Conservation (phyloP, 495 filamentous ascomycete genomes). For the Hypomontagnella monticulosa region DNA sequence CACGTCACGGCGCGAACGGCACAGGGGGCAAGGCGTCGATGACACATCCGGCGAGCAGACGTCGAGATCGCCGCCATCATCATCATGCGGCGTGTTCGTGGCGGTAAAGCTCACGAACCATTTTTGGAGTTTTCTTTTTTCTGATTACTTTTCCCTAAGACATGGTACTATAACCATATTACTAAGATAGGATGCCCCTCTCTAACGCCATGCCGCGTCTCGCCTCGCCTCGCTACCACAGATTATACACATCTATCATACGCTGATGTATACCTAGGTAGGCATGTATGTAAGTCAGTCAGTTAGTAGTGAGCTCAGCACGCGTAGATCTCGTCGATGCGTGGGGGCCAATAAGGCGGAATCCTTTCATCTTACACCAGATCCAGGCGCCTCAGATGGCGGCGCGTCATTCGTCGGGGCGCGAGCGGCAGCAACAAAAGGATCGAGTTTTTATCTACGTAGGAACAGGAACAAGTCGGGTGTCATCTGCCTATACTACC, state of each 20-base stretch:
- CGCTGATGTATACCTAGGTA: no score
- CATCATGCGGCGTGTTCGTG: constrained; percentile 2
- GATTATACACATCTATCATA: no score
- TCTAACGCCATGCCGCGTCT: no score
- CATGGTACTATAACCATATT: no score
- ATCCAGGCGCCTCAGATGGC: background rate
- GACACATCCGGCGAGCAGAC: no score
- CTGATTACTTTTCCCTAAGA: background rate
- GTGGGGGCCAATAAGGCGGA: constrained; percentile 32
- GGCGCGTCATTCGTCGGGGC: constrained; percentile 9
- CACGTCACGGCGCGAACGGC: background rate
- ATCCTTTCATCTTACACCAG: constrained; percentile 26
- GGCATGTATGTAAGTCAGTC: background rate
- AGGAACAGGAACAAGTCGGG: background rate
- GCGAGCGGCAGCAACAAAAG: no score
- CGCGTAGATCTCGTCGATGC: constrained; percentile 1
- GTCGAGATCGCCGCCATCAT: constrained; percentile 20
- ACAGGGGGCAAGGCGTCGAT: background rate
- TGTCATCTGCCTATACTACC: background rate
- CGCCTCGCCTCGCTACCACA: no score
- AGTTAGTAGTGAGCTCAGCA: no score
- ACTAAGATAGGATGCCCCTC: no score
- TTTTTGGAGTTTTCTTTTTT: background rate
- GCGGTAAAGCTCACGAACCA: background rate
- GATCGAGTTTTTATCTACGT: background rate